phyloP scores from a whole-genome alignment of 2,329 filamentous ascomycete species.

The Colletotrichum simmondsii region DNA sequence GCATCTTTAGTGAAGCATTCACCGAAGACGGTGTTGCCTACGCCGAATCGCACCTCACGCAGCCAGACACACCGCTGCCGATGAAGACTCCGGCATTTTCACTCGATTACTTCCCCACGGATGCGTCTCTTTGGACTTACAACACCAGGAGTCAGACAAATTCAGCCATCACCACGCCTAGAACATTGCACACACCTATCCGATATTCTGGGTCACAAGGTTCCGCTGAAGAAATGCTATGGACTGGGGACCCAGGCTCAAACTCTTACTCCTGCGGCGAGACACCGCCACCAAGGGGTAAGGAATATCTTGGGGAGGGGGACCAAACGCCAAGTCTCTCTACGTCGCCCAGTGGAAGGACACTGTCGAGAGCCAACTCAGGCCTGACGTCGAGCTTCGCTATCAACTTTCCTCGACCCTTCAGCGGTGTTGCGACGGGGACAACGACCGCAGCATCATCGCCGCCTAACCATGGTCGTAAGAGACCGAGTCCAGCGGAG shows the following conservation, averaged over 20 bases:
- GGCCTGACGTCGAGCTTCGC: constrained; percentile 67
- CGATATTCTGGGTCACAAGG: constrained; percentile 65
- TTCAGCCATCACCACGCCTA: constrained; percentile 67
- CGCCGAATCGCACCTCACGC: constrained; percentile 64
- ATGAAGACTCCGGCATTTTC: constrained; percentile 76
- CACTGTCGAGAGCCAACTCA: constrained; percentile 64
- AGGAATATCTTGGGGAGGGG: constrained; percentile 55
- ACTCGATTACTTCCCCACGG: constrained; percentile 72
- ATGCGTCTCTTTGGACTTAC: constrained; percentile 64
- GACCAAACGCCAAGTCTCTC: constrained; percentile 65
- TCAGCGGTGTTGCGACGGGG: constrained; percentile 43
- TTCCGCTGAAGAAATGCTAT: constrained; percentile 63
- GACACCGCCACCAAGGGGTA: constrained; percentile 63
- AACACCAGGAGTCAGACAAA: constrained; percentile 63
- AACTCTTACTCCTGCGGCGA: constrained; percentile 72
- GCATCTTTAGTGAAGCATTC: constrained; percentile 73
- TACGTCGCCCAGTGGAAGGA: constrained; percentile 67
- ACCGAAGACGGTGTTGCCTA: constrained; percentile 67
- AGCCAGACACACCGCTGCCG: constrained; percentile 70
- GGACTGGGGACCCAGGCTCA: constrained; percentile 64
- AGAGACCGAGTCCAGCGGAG: constrained; percentile 72
- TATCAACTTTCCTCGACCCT: constrained; percentile 63
- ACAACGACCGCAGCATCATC: constrained; percentile 51
- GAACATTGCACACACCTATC: constrained; percentile 65
- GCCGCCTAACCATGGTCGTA: constrained; percentile 56